phyloP scores from a whole-genome alignment of 148 eudicot genomes.

The Suaeda aralocaspica region DNA sequence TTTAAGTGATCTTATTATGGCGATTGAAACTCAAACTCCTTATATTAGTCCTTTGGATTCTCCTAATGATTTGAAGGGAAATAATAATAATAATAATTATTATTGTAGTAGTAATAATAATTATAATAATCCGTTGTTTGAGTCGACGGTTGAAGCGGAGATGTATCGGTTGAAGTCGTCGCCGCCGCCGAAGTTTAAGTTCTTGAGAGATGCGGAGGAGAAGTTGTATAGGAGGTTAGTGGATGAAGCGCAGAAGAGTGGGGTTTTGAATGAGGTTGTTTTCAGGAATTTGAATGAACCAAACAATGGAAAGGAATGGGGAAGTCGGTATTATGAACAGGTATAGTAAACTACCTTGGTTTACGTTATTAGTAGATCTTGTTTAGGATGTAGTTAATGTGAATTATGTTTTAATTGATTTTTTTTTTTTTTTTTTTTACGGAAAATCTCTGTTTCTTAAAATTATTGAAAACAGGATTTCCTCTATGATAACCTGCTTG shows the following conservation, averaged over 20 bases:
- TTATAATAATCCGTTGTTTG: conserved; percentile 82
- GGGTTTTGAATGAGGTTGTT: conserved; percentile 19
- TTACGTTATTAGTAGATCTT: conserved; percentile 26
- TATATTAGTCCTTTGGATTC: conserved; percentile 53
- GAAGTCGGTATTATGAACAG: conserved; percentile 40
- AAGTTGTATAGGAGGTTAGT: conserved; percentile 55
- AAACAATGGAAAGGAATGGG: conserved; percentile 23
- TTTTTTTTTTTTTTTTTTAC: not conserved
- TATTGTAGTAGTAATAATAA: conserved; percentile 19
- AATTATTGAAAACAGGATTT: conserved; percentile 7
- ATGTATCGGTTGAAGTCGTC: conserved; percentile 50
- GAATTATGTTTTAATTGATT: conserved; percentile 10
- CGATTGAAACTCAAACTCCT: conserved; percentile 48
- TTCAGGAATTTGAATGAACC: conserved; percentile 18
- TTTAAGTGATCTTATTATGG: conserved; percentile 56
- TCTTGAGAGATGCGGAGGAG: conserved; percentile 94
- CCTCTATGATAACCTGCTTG: conserved; percentile 26
- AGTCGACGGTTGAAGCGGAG: conserved; percentile 57
- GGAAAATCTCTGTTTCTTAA: conserved; percentile 7
- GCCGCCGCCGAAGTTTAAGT: conserved; percentile 89
- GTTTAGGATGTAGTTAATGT: conserved; percentile 13
- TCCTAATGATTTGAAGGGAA: conserved; percentile 35
- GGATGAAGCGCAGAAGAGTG: conserved; percentile 26
- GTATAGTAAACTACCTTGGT: conserved; percentile 31
- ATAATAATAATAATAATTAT: too few relatives aligned